Conservation (phyloP, 225 moss, liverwort and hornwort species). For the Anthoceros angustus region DNA sequence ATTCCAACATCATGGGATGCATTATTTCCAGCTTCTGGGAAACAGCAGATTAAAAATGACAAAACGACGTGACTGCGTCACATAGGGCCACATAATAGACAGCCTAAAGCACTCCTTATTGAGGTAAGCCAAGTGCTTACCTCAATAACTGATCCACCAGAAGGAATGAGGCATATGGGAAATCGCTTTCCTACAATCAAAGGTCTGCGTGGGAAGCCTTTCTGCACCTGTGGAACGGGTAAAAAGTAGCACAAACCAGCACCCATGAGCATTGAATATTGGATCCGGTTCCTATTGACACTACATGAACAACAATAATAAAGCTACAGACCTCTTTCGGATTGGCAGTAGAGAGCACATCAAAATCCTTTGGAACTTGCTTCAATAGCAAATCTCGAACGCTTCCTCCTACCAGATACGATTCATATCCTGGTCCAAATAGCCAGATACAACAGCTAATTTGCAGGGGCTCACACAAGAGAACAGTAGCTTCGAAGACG, state of each 20-base stretch:
- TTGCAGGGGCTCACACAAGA: background rate
- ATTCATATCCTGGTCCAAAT: conserved; percentile 46
- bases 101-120: background rate
- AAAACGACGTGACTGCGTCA: background rate
- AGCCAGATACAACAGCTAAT: conserved; percentile 3
- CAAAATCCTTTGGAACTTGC: conserved; percentile 90
- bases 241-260: background rate
- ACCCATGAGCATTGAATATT: background rate
- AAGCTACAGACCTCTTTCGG: conserved; percentile 39
- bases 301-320: background rate
- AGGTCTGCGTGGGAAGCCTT: conserved; percentile 56
- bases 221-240: conserved; percentile 55
- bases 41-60: background rate
- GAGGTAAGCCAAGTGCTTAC: conserved; percentile 15
- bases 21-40: background rate
- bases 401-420: conserved; percentile 94
- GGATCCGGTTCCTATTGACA: background rate
- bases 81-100: background rate
- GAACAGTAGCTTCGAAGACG: background rate
- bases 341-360: conserved; percentile 79
- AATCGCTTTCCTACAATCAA: conserved; percentile 85
- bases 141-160: conserved; percentile 54
- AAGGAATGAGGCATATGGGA: conserved; percentile 79
- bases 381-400: conserved; percentile 91
- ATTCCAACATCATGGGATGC: background rate